Conservation (phyloP, 1,139 yeast species). For the Candida gigantensis region DNA sequence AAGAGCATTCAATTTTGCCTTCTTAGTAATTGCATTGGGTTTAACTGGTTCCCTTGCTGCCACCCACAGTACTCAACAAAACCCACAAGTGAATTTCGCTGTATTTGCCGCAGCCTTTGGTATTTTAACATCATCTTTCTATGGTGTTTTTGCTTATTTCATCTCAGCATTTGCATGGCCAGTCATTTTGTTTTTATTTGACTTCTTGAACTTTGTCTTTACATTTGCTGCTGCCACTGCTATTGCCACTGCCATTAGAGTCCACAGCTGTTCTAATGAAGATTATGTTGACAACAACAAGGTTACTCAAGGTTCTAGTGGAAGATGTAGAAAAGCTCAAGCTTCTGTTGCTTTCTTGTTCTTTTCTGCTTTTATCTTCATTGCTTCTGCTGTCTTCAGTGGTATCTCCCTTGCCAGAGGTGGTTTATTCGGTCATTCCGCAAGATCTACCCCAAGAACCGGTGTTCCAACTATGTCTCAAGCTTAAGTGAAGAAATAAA, state of each 20-base stretch:
- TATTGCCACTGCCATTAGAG: constrained; percentile 83
- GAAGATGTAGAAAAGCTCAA: constrained; percentile 95
- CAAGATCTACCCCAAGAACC: constrained; percentile 56
- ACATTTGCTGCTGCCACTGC: constrained; percentile 95
- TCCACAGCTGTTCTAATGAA: constrained; percentile 79
- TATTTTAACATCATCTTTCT: constrained; percentile 73
- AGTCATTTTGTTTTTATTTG: constrained; percentile 66
- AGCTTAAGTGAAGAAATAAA: constrained; percentile 46
- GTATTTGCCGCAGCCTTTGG: constrained; percentile 89
- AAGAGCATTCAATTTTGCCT: constrained; percentile 72
- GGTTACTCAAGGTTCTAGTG: constrained; percentile 71
- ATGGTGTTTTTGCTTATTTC: constrained; percentile 78
- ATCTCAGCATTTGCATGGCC: constrained; percentile 87
- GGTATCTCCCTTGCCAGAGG: constrained; percentile 57
- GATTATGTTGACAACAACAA: constrained; percentile 62
- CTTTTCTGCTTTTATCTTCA: constrained; percentile 77
- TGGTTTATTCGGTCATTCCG: constrained; percentile 71
- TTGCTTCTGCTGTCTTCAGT: constrained; percentile 69
- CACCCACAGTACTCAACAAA: constrained; percentile 51
- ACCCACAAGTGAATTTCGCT: constrained; percentile 86
- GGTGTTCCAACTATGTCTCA: constrained; percentile 90
- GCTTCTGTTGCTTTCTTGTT: constrained; percentile 88
- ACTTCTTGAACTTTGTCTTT: constrained; percentile 86
- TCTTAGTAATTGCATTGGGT: constrained; percentile 78
- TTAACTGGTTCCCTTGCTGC: constrained; percentile 84